Conservation (phyloP, 1,284 basidiomycete genomes). For the Melanopsichium pennsylvanicum region DNA sequence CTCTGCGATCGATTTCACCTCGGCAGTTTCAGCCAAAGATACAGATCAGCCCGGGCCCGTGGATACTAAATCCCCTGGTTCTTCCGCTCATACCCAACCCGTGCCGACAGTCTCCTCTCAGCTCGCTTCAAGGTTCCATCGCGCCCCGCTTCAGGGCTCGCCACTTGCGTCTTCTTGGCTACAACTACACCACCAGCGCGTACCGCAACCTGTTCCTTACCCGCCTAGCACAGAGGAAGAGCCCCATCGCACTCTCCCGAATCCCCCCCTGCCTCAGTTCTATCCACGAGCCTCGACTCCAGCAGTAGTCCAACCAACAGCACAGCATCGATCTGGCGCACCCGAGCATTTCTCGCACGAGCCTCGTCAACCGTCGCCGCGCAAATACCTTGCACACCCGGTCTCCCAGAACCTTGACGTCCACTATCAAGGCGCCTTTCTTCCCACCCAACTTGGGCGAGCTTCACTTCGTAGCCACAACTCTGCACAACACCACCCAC, state of each 20-base stretch:
- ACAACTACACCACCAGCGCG: conserved; percentile 9
- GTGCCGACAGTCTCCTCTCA: not conserved
- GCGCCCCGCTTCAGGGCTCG: conserved; percentile 5
- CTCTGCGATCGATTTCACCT: too few species aligned
- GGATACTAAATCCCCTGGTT: too few species aligned
- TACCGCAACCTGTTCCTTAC: conserved; percentile 2
- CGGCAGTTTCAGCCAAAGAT: too few species aligned
- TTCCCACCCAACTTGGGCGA: not conserved
- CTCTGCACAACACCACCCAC: not conserved
- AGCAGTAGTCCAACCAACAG: conserved; percentile 1
- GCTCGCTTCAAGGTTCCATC: not conserved
- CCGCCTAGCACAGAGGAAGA: not conserved
- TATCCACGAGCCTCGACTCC: conserved; percentile 15
- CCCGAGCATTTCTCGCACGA: not conserved
- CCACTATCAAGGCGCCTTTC: not conserved
- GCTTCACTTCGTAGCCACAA: not conserved
- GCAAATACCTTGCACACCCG: not conserved
- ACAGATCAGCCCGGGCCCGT: too few species aligned
- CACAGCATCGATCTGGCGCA: not conserved
- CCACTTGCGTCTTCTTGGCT: conserved; percentile 12
- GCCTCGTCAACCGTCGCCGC: conserved; percentile 1
- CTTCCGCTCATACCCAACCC: too few species aligned
- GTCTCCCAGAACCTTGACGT: not conserved
- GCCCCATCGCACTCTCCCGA: not conserved
- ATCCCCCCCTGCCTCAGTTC: not conserved